Percentiles rank a stretch among this genome's conserved stretches.
Conservation (phyloP, 1,284 basidiomycete species). For the Trametes pubescens region DNA sequence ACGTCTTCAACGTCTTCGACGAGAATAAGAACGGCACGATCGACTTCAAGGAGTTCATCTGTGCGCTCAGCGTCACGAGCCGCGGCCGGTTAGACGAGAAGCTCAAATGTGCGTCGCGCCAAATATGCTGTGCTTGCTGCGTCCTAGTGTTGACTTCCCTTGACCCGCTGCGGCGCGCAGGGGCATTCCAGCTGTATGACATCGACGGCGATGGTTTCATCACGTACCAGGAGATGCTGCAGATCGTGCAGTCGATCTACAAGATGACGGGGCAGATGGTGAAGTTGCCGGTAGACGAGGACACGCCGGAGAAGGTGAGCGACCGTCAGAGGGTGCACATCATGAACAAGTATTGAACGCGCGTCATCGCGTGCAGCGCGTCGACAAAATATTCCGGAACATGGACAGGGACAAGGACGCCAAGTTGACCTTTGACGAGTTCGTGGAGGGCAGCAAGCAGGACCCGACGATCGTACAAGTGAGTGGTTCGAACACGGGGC, state of each 20-base stretch:
- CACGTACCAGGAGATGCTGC: slow-evolving; percentile 98
- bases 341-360: background rate
- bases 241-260: slow-evolving; percentile 96
- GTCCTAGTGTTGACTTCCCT: background rate
- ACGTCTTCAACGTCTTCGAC: slow-evolving; percentile 98
- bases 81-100: slow-evolving; percentile 97
- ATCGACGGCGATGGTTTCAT: slow-evolving; percentile 98
- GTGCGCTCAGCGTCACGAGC: slow-evolving; percentile 94
- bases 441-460: slow-evolving; percentile 96
- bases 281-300: slow-evolving; percentile 95
- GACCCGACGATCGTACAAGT: slow-evolving; percentile 98
- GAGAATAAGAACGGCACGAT: slow-evolving; percentile 96
- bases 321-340: background rate
- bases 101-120: slow-evolving; percentile 83
- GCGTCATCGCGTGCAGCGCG: slow-evolving; percentile 64
- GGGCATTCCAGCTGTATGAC: slow-evolving; percentile 99
- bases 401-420: slow-evolving; percentile 95
- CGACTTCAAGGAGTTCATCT: slow-evolving; percentile 99
- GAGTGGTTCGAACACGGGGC: slow-evolving; percentile 35
- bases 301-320: slow-evolving; percentile 95
- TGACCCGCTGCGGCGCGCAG: slow-evolving; percentile 50
- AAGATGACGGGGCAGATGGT: slow-evolving; percentile 99
- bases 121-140: slow-evolving; percentile 6
- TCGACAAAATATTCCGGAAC: slow-evolving; percentile 95
- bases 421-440: slow-evolving; percentile 92